Percentiles rank a stretch among this genome's conserved stretches.
phyloP scores from a whole-genome alignment of 768 basidiomycete genomes.

The Serendipita sp. region DNA sequence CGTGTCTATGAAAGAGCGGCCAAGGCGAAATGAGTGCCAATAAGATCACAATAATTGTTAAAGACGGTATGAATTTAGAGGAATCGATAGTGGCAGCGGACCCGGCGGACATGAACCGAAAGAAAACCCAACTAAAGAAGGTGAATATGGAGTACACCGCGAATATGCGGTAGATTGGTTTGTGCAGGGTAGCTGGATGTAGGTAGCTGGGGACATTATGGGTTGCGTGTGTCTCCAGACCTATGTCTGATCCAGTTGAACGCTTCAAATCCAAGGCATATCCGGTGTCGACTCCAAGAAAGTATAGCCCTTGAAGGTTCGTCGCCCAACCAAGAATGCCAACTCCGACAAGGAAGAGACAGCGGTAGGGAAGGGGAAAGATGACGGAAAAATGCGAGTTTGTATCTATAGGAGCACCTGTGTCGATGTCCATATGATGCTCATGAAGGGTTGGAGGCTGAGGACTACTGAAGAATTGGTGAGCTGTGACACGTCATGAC shows the following conservation, averaged over 20 bases:
- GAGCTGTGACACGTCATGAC: not conserved
- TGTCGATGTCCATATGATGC: conserved; percentile 10
- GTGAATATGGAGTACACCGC: conserved; percentile 43
- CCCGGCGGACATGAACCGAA: conserved; percentile 40
- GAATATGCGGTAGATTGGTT: conserved; percentile 52
- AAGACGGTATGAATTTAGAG: conserved; percentile 59
- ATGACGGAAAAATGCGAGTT: conserved; percentile 8
- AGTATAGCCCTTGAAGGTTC: conserved; percentile 72
- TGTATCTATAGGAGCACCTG: not conserved
- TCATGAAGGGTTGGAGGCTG: not conserved
- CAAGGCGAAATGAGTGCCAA: conserved; percentile 50
- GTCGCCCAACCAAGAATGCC: conserved; percentile 85
- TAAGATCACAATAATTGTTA: conserved; percentile 43
- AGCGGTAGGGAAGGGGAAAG: conserved; percentile 85
- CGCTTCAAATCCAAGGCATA: conserved; percentile 45
- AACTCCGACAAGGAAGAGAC: conserved; percentile 58
- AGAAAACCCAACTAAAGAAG: conserved; percentile 51
- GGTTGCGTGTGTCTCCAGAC: not conserved
- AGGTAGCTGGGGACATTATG: conserved; percentile 15
- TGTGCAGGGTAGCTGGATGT: conserved; percentile 31
- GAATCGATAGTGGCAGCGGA: conserved; percentile 46
- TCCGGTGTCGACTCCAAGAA: conserved; percentile 56
- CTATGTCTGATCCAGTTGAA: not conserved
- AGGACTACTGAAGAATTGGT: not conserved
- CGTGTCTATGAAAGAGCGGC: conserved; percentile 45